Evolutionary conservation across 768 basidiomycete genomes (phyloP), one percentile per base, ranked within the genome.

Genomic region (Holtermannia corniformis): DNA sequence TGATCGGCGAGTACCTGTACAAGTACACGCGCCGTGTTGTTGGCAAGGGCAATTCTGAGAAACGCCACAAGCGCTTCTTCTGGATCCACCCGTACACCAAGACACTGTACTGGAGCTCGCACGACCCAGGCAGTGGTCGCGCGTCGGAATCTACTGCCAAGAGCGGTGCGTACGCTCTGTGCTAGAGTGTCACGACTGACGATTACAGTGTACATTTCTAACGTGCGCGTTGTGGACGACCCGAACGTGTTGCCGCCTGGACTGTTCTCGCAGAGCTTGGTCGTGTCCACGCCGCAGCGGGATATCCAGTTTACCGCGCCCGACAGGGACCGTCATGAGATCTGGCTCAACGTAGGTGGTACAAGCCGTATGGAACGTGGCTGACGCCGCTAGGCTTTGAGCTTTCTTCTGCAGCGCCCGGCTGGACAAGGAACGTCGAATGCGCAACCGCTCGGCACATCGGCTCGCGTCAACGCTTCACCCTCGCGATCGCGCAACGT

Each of bases 1-100:
- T 99, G 95, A 97, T 97, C 60, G 93, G 95, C 47, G 93, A 97
- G 77, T 96, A 91, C 74, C 73, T 99, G 75, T 88, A 87, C 80
- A 97, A 97, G 77, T 96, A 99, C 74, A 96, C 93, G 7, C 79
- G 93, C 48, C 80, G 82, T 52, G 75, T 86, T 16, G 81, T 97
- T 64, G 89, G 91, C 21, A 92, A 87, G 73, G 91, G 89, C 12
- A 80, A 90, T 68, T 87, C 87, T 20, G 85, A 89, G 70, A 83
- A 81, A 70, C 77, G 92, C 48, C 95, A 99, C 73, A 84, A 82
- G 71, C 79, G 95, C 32, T 99, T 91, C 82, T 95, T 97, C 79
- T 99, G 95, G 95, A 84, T 99, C n/a, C 93, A 97, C 73, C 95
- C 95, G 19, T 99, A 97, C 70, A 97, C 92, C 40, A 89, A 88